These are phyloP conservation scores for Teratosphaeria zuluensis DNA, from an alignment of 2,329 filamentous ascomycete genomes.

Conservation along the genomic window DNA sequence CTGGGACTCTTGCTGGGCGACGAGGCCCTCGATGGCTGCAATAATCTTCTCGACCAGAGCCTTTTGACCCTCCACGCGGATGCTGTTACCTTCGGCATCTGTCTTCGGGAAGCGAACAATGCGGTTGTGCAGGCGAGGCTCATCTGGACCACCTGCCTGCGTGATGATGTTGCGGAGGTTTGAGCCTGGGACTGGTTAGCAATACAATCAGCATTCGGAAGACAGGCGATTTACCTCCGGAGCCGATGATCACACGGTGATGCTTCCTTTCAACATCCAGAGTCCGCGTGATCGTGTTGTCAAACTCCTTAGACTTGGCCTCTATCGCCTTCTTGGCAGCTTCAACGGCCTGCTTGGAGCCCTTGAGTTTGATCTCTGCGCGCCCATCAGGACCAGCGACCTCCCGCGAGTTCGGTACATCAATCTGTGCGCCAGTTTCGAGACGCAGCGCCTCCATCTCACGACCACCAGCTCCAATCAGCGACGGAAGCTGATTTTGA, in stretches of 20 bases:
- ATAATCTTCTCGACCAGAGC: constrained; percentile 84
- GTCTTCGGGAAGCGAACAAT: constrained; percentile 92
- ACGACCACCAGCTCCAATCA: constrained; percentile 83
- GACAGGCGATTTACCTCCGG: constrained; percentile 53
- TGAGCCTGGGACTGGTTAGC: constrained; percentile 52
- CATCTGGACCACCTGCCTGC: constrained; percentile 80
- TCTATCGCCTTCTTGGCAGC: constrained; percentile 85
- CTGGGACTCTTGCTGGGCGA: constrained; percentile 74
- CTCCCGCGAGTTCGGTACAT: constrained; percentile 75
- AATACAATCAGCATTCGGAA: constrained; percentile 3
- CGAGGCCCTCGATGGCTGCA: constrained; percentile 68
- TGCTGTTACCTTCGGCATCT: constrained; percentile 65
- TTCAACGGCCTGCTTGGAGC: constrained; percentile 81
- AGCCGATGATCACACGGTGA: constrained; percentile 81
- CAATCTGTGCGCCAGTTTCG: constrained; percentile 76
- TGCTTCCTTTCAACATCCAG: constrained; percentile 91
- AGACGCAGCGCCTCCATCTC: constrained; percentile 86
- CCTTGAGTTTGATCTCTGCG: constrained; percentile 85
- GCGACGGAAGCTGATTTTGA: constrained; percentile 81
- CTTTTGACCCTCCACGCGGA: constrained; percentile 78
- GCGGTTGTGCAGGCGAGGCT: constrained; percentile 71
- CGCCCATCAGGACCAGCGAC: constrained; percentile 53
- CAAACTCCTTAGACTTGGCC: constrained; percentile 77
- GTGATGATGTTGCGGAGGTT: constrained; percentile 80
- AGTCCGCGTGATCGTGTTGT: constrained; percentile 75